phyloP scores from a whole-genome alignment of 768 basidiomycete genomes.

The Boletus patriciae region DNA sequence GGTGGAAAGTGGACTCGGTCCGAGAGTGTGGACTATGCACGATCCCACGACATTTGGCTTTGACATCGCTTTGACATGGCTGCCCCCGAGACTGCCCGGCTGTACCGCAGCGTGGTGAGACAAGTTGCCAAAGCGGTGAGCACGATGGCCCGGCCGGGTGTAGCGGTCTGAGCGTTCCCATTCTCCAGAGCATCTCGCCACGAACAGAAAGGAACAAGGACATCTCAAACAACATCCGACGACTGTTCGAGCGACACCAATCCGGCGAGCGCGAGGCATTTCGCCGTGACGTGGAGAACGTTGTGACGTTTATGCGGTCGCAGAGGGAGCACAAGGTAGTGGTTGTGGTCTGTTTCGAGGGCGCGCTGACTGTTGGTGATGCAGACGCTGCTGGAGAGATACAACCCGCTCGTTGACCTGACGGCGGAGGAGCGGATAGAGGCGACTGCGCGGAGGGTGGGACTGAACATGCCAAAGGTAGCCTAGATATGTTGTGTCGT shows the following conservation, averaged over 20 bases:
- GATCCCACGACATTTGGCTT: conserved; percentile 20
- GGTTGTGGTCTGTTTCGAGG: background rate
- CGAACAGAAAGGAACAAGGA: conserved; percentile 39
- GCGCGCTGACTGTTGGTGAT: background rate
- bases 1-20: background rate
- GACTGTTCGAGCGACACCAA: conserved; percentile 45
- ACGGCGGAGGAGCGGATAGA: conserved; percentile 77
- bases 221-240: conserved; percentile 54
- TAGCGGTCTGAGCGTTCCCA: background rate
- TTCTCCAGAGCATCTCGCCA: conserved; percentile 38
- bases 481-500: conserved; percentile 7
- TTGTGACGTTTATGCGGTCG: conserved; percentile 65
- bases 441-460: conserved; percentile 85
- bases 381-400: conserved; percentile 78
- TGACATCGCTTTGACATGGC: conserved; percentile 29
- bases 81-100: conserved; percentile 11
- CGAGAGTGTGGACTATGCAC: conserved; percentile 5
- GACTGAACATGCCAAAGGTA: conserved; percentile 71
- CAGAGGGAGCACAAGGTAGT: conserved; percentile 77
- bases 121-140: conserved; percentile 32
- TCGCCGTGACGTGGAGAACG: conserved; percentile 55
- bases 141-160: background rate
- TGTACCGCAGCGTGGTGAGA: conserved; percentile 33
- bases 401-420: conserved; percentile 83
- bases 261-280: conserved; percentile 27